A percentile compares a stretch with the other conserved stretches of the same genome.
Conservation (phyloP, 2,329 filamentous ascomycete species). For the Thelonectria rubi region DNA sequence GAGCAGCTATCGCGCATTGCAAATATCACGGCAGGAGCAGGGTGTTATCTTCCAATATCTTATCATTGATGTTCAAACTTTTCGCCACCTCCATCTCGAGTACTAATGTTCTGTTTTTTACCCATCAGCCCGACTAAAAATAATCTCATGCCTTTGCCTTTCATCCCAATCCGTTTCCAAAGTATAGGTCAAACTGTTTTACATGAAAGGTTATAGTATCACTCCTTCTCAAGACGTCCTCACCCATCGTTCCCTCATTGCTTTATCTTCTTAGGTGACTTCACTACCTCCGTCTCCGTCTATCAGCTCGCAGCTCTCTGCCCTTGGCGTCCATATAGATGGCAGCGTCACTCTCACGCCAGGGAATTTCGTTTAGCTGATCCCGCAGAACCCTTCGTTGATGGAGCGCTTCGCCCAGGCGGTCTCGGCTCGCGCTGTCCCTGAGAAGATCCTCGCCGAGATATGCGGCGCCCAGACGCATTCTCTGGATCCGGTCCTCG, state of each 20-base stretch:
- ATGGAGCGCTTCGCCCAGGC: conserved; percentile 27
- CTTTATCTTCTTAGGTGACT: background rate
- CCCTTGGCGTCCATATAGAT: background rate
- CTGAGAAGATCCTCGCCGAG: conserved; percentile 18
- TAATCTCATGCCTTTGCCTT: background rate
- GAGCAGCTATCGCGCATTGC: too few relatives aligned
- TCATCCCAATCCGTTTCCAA: background rate
- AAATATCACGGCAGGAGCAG: too few relatives aligned
- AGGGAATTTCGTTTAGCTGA: conserved; percentile 12
- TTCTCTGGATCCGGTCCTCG: conserved; percentile 31
- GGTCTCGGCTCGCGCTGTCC: conserved; percentile 30
- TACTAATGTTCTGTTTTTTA: background rate
- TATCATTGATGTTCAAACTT: too few relatives aligned
- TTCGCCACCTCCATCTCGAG: background rate
- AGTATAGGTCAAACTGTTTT: background rate
- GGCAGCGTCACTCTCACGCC: conserved; percentile 2
- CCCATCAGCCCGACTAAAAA: background rate
- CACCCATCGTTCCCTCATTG: conserved; percentile 36
- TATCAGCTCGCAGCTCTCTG: background rate
- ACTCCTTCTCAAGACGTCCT: background rate
- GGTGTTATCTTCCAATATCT: too few relatives aligned
- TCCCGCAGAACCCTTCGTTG: conserved; percentile 24
- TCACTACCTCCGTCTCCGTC: background rate
- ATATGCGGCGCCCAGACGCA: conserved; percentile 23
- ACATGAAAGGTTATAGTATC: background rate